These are phyloP conservation scores for Heliosperma pusillum DNA, from an alignment of 148 eudicot species.

Conservation along the genomic window DNA sequence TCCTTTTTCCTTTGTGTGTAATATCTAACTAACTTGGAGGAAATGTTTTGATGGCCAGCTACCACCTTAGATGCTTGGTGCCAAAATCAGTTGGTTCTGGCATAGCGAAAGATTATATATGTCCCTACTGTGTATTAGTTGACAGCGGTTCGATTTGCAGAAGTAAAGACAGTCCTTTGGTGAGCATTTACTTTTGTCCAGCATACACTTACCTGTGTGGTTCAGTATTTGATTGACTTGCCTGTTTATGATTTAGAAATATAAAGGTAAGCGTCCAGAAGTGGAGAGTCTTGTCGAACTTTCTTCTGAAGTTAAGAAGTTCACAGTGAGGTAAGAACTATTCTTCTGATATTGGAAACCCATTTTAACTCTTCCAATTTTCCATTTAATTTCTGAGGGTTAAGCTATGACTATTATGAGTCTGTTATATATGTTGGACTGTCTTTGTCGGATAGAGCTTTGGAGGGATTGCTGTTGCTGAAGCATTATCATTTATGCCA, in stretches of 20 bases:
- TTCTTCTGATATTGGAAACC: not conserved
- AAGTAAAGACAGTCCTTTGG: slow-evolving; percentile 56
- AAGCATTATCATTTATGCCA: not conserved
- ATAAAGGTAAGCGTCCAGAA: slow-evolving; percentile 51
- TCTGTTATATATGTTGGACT: not conserved
- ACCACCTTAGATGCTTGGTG: slow-evolving; percentile 64
- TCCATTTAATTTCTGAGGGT: not conserved
- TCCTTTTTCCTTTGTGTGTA: not conserved
- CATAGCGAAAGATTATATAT: slow-evolving; percentile 29
- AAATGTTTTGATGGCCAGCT: slow-evolving; percentile 41
- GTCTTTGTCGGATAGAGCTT: not conserved
- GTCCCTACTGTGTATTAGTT: slow-evolving; percentile 67
- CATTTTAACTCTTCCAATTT: not conserved
- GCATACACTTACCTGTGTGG: not conserved
- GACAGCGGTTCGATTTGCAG: slow-evolving; percentile 60
- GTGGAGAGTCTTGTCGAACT: slow-evolving; percentile 53
- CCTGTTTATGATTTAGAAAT: slow-evolving; percentile 42
- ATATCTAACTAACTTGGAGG: slow-evolving; percentile 8
- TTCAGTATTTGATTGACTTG: slow-evolving; percentile 15
- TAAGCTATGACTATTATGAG: not conserved
- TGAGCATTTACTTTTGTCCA: slow-evolving; percentile 30
- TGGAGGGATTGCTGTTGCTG: not conserved
- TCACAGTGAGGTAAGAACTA: slow-evolving; percentile 53
- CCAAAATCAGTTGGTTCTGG: slow-evolving; percentile 30
- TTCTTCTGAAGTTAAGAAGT: slow-evolving; percentile 52